Percentiles rank a stretch among this genome's conserved stretches.
These are phyloP conservation scores for Dactylorhiza incarnata DNA, from an alignment of 106 monocot species.

Conservation along the genomic window DNA sequence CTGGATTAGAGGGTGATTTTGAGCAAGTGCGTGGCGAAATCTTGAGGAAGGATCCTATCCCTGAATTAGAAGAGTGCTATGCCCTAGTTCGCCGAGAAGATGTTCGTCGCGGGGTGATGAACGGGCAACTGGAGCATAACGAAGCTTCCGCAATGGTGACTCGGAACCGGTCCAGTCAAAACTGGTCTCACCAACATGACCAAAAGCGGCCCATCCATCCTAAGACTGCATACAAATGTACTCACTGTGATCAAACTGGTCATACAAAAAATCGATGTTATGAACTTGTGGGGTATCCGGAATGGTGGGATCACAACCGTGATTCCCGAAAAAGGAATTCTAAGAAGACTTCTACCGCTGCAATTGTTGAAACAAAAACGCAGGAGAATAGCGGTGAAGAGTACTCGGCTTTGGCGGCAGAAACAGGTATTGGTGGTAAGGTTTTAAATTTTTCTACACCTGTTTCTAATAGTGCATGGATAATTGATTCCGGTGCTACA, in stretches of 20 bases:
- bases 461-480: slow-evolving; percentile 5
- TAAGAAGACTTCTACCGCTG: too few species aligned
- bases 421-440: background rate
- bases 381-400: background rate
- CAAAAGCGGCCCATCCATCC: background rate
- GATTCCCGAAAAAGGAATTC: too few species aligned
- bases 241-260: background rate
- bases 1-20: background rate
- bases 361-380: too few species aligned
- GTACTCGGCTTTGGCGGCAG: background rate
- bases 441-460: background rate
- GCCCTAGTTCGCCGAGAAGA: background rate
- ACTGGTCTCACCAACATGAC: background rate
- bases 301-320: too few species aligned
- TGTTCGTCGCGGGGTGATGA: background rate
- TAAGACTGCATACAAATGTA: background rate
- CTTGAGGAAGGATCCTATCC: background rate
- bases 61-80: background rate
- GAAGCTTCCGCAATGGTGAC: background rate
- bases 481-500: slow-evolving; percentile 5
- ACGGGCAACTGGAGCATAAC: background rate
- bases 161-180: background rate
- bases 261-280: too few species aligned
- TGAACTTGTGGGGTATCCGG: too few species aligned
- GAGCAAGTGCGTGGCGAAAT: background rate